Percentiles rank a stretch among this genome's conserved stretches.
Evolutionary conservation across 345 rosid genomes (phyloP).

Genomic region (Eucalyptus sp.): DNA sequence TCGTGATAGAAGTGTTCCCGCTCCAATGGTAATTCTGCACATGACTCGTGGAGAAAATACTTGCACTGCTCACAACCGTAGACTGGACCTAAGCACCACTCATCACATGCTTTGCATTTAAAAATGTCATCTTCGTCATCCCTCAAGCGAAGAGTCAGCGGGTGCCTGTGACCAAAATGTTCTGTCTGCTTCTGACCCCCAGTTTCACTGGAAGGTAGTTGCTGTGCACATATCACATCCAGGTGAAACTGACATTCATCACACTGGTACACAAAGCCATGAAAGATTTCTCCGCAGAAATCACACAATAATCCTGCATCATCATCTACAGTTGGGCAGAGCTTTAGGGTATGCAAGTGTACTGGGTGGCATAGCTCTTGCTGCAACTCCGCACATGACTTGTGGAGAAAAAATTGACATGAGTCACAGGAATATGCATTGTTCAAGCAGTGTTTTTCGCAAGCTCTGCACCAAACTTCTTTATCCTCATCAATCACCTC

Average conservation of each 20-base stretch:
- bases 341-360: neutral
- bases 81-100: neutral
- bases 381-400: neutral
- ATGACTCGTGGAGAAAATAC: neutral
- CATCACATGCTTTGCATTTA: neutral
- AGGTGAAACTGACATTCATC: neutral
- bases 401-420: neutral
- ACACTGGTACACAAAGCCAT: neutral
- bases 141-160: neutral
- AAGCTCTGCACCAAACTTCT: neutral
- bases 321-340: neutral
- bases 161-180: neutral
- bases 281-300: neutral
- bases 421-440: neutral
- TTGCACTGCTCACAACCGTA: neutral
- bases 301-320: neutral
- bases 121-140: neutral
- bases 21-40: neutral
- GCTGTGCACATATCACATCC: neutral
- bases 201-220: neutral
- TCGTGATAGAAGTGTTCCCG: neutral
- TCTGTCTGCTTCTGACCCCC: neutral
- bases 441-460: neutral
- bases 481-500: neutral
- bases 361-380: neutral